A percentile compares a stretch with the other conserved stretches of the same genome.
phyloP scores from a whole-genome alignment of 257 asterid species.

The Parsonsia alboflavescens region DNA sequence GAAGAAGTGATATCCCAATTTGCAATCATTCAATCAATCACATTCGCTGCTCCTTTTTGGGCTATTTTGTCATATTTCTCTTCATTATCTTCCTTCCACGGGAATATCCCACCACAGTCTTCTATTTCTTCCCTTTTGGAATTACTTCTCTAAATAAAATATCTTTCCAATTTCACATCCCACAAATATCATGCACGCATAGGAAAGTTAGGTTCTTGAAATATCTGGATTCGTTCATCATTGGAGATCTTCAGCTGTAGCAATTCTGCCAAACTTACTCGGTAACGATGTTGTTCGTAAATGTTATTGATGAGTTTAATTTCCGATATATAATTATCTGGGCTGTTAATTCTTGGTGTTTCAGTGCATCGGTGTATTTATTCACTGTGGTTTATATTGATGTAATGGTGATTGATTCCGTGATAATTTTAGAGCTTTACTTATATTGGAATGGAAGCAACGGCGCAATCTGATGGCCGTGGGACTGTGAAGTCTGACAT shows the following conservation, averaged over 20 bases:
- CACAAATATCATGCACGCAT: background rate
- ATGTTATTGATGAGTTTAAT: background rate
- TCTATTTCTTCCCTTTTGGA: background rate
- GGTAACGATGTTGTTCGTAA: background rate
- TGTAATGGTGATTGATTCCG: background rate
- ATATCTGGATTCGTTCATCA: background rate
- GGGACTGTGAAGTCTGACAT: conserved; percentile 27
- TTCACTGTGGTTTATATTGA: background rate
- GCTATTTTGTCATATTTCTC: conserved; percentile 1
- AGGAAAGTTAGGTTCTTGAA: background rate
- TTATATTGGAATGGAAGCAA: conserved; percentile 36
- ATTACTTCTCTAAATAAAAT: background rate
- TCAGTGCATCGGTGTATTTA: background rate
- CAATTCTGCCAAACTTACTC: background rate
- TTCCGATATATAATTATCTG: background rate
- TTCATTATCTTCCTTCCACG: background rate
- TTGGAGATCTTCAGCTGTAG: background rate
- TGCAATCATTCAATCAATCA: background rate
- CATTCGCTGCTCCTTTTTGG: background rate
- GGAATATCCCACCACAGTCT: background rate
- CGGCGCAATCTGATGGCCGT: conserved; percentile 32
- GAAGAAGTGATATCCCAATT: background rate
- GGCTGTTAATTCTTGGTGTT: background rate
- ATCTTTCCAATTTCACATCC: conserved; percentile 4
- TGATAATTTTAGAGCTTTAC: background rate